A percentile compares a stretch with the other conserved stretches of the same genome.
These are phyloP conservation scores for Vitis hybrid DNA, from an alignment of 177 flowering plant species.

Conservation along the genomic window DNA sequence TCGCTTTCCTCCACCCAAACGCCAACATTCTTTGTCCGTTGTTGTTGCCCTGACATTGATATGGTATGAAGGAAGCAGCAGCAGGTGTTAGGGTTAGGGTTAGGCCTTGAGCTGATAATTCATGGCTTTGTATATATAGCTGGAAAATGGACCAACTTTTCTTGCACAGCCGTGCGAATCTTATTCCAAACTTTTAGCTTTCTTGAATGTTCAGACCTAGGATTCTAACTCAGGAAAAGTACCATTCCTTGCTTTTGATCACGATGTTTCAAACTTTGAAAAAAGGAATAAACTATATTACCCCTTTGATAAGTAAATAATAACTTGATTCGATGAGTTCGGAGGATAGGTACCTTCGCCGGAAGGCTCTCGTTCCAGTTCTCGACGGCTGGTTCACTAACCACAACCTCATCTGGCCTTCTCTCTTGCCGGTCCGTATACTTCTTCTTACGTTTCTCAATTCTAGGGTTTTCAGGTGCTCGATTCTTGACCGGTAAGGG, in stretches of 20 bases:
- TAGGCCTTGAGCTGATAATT: too few species aligned
- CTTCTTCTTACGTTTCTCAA: not conserved
- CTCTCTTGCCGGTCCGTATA: conserved; percentile 58
- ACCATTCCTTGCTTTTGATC: not conserved
- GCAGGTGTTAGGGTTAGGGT: too few species aligned
- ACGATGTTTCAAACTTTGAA: not conserved
- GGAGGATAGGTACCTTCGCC: conserved; percentile 64
- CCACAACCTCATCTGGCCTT: conserved; percentile 81
- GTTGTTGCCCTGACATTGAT: too few species aligned
- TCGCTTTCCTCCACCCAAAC: too few species aligned
- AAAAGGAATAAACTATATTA: not conserved
- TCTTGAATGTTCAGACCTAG: too few species aligned
- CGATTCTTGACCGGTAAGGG: not conserved
- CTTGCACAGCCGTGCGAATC: too few species aligned
- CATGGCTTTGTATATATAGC: too few species aligned
- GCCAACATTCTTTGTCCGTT: too few species aligned
- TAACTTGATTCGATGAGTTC: not conserved
- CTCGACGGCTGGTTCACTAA: conserved; percentile 81
- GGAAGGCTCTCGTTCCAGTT: conserved; percentile 72
- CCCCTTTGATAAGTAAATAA: too few species aligned
- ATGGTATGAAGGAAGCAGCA: too few species aligned
- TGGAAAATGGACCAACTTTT: too few species aligned
- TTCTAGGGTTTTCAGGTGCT: conserved; percentile 9
- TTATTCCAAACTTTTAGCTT: too few species aligned
- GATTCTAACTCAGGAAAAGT: not conserved